Percentiles rank a stretch among this genome's conserved stretches.
Evolutionary conservation across 2,329 filamentous ascomycete genomes (phyloP).

Genomic region (Xylariaceae sp.): DNA sequence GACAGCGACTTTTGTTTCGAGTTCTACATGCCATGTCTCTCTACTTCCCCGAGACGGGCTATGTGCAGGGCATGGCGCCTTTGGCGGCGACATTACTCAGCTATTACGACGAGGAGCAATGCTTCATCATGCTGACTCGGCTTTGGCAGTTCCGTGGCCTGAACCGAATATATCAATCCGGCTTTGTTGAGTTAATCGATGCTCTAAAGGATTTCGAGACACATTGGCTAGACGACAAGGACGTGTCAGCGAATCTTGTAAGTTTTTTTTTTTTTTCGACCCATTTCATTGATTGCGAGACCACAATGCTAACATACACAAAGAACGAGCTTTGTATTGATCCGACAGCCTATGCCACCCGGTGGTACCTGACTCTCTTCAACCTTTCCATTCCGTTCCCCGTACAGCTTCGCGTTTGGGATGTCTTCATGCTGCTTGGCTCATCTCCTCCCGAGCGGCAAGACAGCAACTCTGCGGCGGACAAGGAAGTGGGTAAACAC

Average conservation of each 20-base stretch:
- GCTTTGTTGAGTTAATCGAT: constrained; percentile 81
- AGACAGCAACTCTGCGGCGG: constrained; percentile 9
- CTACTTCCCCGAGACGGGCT: constrained; percentile 85
- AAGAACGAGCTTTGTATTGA: constrained; percentile 74
- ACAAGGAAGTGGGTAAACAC: constrained; percentile 25
- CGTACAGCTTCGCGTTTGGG: constrained; percentile 93
- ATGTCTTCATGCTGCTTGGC: constrained; percentile 92
- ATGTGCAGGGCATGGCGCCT: constrained; percentile 97
- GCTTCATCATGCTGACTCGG: constrained; percentile 94
- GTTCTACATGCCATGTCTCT: constrained; percentile 88
- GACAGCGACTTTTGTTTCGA: constrained; percentile 84
- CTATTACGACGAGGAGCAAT: constrained; percentile 92
- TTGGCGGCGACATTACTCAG: constrained; percentile 87
- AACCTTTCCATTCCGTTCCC: constrained; percentile 94
- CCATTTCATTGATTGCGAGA: background rate
- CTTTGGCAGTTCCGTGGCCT: constrained; percentile 87
- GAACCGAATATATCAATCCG: constrained; percentile 74
- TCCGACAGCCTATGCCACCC: constrained; percentile 87
- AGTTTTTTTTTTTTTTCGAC: constrained; percentile 33
- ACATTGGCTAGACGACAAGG: constrained; percentile 71
- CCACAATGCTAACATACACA: constrained; percentile 10
- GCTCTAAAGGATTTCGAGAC: constrained; percentile 80
- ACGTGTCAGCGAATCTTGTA: constrained; percentile 76
- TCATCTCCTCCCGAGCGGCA: constrained; percentile 51
- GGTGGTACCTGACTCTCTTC: constrained; percentile 97